These are phyloP conservation scores for Talaromyces albobiverticillius DNA, from an alignment of 2,329 filamentous ascomycete genomes.

Conservation along the genomic window DNA sequence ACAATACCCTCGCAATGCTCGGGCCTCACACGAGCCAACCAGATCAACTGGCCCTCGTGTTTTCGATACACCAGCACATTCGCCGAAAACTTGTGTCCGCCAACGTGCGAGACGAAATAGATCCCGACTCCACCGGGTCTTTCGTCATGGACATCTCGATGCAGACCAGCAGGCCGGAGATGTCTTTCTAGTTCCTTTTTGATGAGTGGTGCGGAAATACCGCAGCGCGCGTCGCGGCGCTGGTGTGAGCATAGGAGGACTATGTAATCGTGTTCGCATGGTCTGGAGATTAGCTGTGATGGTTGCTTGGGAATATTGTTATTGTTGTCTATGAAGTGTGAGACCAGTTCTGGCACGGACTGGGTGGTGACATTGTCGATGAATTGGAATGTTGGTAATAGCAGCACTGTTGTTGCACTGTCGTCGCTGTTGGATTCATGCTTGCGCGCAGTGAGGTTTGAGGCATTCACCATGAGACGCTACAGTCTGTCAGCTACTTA, in stretches of 20 bases:
- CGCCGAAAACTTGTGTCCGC: slow-evolving; percentile 89
- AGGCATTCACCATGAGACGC: slow-evolving; percentile 36
- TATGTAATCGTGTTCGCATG: slow-evolving; percentile 75
- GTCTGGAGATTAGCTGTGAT: slow-evolving; percentile 44
- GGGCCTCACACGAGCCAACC: slow-evolving; percentile 80
- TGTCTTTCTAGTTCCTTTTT: slow-evolving; percentile 79
- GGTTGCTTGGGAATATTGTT: slow-evolving; percentile 15
- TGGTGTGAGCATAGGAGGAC: slow-evolving; percentile 87
- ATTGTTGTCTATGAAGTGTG: slow-evolving; percentile 53
- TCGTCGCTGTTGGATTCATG: slow-evolving; percentile 11
- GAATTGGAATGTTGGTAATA: slow-evolving; percentile 77
- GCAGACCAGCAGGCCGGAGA: slow-evolving; percentile 72
- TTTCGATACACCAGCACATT: slow-evolving; percentile 84
- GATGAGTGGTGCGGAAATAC: slow-evolving; percentile 80
- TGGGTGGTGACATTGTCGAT: slow-evolving; percentile 72
- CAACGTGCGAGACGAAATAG: slow-evolving; percentile 89
- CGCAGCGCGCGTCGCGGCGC: slow-evolving; percentile 85
- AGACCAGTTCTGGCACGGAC: slow-evolving; percentile 64
- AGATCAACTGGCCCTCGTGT: slow-evolving; percentile 57
- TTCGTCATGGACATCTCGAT: slow-evolving; percentile 77
- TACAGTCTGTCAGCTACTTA: slow-evolving; percentile 13
- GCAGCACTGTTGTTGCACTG: slow-evolving; percentile 66
- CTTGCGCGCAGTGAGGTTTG: slow-evolving; percentile 27
- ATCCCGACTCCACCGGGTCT: slow-evolving; percentile 82
- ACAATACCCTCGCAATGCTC: slow-evolving; percentile 88